Conservation (phyloP, 169 alveolate genomes). For the Eimeria tenella region DNA sequence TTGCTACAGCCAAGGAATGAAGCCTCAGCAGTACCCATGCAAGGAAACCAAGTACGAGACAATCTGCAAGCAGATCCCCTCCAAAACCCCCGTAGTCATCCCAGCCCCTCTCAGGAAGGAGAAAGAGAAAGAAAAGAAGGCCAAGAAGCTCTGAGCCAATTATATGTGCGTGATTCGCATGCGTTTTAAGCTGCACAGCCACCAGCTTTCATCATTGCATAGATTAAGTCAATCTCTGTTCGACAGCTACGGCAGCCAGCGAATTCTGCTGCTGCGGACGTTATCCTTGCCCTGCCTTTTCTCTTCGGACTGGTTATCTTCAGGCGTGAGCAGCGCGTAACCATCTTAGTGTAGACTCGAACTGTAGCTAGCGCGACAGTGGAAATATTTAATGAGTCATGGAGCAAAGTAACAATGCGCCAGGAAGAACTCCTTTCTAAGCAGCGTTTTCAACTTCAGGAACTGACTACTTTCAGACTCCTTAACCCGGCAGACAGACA, state of each 20-base stretch:
- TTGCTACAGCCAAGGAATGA: slow-evolving; percentile 77
- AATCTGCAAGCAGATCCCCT: slow-evolving; percentile 72
- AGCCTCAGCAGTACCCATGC: slow-evolving; percentile 77
- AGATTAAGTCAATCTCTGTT: neutral
- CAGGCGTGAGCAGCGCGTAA: slow-evolving; percentile 22
- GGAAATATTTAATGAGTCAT: too few species aligned
- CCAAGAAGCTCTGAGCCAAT: slow-evolving; percentile 30
- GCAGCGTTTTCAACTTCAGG: too few species aligned
- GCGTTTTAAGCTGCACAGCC: slow-evolving; percentile 78
- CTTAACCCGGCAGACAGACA: too few species aligned
- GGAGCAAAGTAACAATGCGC: too few species aligned
- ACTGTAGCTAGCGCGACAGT: too few species aligned
- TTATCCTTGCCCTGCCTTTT: neutral
- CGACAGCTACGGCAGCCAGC: slow-evolving; percentile 55
- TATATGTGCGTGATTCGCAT: slow-evolving; percentile 46
- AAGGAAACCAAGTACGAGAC: slow-evolving; percentile 70
- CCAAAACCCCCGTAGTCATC: slow-evolving; percentile 31
- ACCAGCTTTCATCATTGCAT: neutral
- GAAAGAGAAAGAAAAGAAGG: slow-evolving; percentile 68
- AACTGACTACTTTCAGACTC: too few species aligned
- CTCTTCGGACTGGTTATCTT: neutral
- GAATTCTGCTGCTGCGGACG: neutral
- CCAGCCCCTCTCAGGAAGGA: slow-evolving; percentile 42
- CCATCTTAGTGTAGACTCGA: neutral
- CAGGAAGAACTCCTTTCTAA: too few species aligned